Percentiles rank a stretch among this genome's conserved stretches.
Evolutionary conservation across 345 rosid genomes (phyloP).

Genomic region (Bretschneidera sinensis): DNA sequence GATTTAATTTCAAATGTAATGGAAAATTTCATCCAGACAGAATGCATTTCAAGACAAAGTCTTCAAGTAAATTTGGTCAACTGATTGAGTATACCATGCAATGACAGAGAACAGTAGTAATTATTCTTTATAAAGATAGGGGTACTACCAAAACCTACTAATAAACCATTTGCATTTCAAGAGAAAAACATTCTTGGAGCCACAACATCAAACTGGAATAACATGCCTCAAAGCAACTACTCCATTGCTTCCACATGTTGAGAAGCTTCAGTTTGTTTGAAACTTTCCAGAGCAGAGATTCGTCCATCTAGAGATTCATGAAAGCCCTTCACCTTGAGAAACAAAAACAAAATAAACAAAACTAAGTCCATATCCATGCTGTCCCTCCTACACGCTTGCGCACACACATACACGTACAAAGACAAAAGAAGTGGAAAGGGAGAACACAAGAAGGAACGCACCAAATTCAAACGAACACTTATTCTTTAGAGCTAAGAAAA

Average conservation of each 20-base stretch:
- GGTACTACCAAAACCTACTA: neutral
- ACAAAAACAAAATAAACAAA: constrained; percentile 5
- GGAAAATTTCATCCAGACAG: neutral
- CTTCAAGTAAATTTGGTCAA: neutral
- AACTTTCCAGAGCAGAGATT: constrained; percentile 66
- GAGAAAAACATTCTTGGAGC: constrained; percentile 4
- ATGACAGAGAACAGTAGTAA: neutral
- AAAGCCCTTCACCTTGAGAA: constrained; percentile 53
- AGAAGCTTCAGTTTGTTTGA: constrained; percentile 66
- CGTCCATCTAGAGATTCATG: constrained; percentile 69
- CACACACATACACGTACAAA: neutral
- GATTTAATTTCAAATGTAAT: neutral
- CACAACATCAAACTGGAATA: constrained; percentile 5
- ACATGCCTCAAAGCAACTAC: constrained; percentile 30
- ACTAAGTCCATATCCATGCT: neutral
- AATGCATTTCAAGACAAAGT: neutral
- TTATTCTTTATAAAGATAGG: neutral
- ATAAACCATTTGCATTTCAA: constrained; percentile 8
- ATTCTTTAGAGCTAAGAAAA: no score
- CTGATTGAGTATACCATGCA: neutral
- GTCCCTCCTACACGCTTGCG: neutral
- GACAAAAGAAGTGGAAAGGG: neutral
- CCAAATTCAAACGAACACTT: neutral
- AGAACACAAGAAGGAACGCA: neutral
- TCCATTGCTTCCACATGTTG: constrained; percentile 54